Evolutionary conservation across 371 early-diverging fungal genomes (phyloP), one percentile per base, ranked within the genome.

Genomic region (Mortierella sp.): DNA sequence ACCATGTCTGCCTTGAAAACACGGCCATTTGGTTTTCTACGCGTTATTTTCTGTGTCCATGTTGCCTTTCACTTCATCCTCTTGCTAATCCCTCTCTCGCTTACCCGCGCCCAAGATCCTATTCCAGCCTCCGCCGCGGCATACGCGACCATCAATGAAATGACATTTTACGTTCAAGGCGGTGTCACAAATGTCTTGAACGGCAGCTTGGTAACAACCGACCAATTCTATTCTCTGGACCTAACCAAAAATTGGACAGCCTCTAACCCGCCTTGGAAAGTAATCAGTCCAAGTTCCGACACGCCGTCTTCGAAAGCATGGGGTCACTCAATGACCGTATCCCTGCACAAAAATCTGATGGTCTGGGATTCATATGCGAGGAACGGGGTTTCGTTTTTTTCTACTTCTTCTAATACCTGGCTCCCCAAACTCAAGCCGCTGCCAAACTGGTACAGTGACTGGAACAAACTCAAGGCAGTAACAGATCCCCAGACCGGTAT

Each of bases 211-310:
- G 3, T 14, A 34, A 34, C 37, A 34, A 14, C 37, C 4, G n/a
- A 7, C 21, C 57, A 57, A 19, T 34, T 57, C 26, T 57, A 32
- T n/a, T 26, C 48, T 17, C 47, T 57, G 14, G 47, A 57, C 26
- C 48, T 57, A 2, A 47, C 37, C 0, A 3, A 28, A 32, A 23
- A 15, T 2, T 57, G 57, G 49, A 19, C n/a, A 4, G 34, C 31
- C 2, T 34, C 57, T 2, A 47, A 23, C 17, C 47, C 47, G 6
- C 47, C 49, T 3, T 57, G 57, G 57, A 47, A 12, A 15, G 17
- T 15, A 8, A n/a, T 55, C 11, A 17, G 12, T 23, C 14, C 24
- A 17, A 24, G 8, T n/a, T 1, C 12, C 8, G 11, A 14, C 5
- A 0, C n/a, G 7, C 11, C 28, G n/a, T 6, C 3, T 6, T 15